phyloP scores from a whole-genome alignment of 2,329 filamentous ascomycete species.

The Pezicula neosporulosa region DNA sequence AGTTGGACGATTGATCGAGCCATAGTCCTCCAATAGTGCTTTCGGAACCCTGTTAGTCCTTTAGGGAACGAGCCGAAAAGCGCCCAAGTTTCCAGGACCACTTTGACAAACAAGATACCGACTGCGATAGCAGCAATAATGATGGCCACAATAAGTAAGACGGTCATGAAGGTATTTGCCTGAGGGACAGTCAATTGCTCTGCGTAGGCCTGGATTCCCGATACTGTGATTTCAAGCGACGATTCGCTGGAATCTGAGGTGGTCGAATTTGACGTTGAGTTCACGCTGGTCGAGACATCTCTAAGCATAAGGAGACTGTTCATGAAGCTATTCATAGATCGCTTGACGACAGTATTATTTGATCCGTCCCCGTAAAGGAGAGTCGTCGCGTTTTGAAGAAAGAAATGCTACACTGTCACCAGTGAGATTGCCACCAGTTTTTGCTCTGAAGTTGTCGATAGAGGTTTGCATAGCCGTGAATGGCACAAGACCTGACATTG shows the following conservation, averaged over 20 bases:
- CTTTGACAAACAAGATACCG: slow-evolving; percentile 83
- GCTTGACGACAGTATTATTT: slow-evolving; percentile 48
- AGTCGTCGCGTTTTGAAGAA: slow-evolving; percentile 72
- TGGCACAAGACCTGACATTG: slow-evolving; percentile 52
- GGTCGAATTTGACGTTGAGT: slow-evolving; percentile 27
- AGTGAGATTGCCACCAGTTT: slow-evolving; percentile 84
- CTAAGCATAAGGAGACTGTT: slow-evolving; percentile 50
- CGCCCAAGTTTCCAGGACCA: slow-evolving; percentile 86
- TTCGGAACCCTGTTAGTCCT: slow-evolving; percentile 77
- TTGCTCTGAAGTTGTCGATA: slow-evolving; percentile 79
- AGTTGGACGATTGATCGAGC: slow-evolving; percentile 85
- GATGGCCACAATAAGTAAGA: slow-evolving; percentile 84
- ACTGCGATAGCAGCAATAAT: slow-evolving; percentile 80
- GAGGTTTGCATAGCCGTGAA: slow-evolving; percentile 76
- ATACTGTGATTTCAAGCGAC: slow-evolving; percentile 50
- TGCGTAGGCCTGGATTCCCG: slow-evolving; percentile 78
- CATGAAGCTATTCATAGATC: slow-evolving; percentile 42
- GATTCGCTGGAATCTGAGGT: slow-evolving; percentile 16
- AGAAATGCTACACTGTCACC: slow-evolving; percentile 73
- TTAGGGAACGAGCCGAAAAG: slow-evolving; percentile 85
- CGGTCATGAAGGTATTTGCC: slow-evolving; percentile 94
- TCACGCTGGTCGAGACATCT: slow-evolving; percentile 45
- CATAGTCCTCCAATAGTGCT: slow-evolving; percentile 94
- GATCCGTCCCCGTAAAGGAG: slow-evolving; percentile 65
- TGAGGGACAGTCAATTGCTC: slow-evolving; percentile 81